A percentile compares a stretch with the other conserved stretches of the same genome.
These are phyloP conservation scores for Comarum palustre DNA, from an alignment of 306 rosid genomes.

Conservation along the genomic window DNA sequence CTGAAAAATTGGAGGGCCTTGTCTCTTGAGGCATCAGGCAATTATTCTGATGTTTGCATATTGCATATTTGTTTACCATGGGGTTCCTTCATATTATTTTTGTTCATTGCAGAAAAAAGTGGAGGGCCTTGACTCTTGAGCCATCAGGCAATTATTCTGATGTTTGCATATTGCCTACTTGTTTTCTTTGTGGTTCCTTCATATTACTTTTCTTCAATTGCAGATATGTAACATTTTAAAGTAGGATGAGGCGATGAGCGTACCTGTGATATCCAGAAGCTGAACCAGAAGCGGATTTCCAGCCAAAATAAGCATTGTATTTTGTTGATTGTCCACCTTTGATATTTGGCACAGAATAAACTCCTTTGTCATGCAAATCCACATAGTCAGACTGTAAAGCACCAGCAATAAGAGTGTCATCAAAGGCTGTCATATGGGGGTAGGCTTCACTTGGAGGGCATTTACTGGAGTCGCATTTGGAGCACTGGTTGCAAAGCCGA, in stretches of 20 bases:
- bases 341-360: conserved; percentile 35
- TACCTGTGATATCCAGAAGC: conserved; percentile 38
- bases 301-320: conserved; percentile 36
- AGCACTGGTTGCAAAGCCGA: conserved; percentile 33
- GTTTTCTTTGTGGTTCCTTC: neutral
- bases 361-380: conserved; percentile 26
- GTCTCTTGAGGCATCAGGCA: neutral
- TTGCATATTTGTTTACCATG: neutral
- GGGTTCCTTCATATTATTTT: neutral
- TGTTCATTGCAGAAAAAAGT: conserved; percentile 1
- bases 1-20: conserved; percentile 6
- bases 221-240: neutral
- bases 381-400: conserved; percentile 39
- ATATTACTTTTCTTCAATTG: neutral
- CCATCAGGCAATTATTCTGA: neutral
- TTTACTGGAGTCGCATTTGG: conserved; percentile 27
- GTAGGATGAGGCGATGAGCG: neutral
- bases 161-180: neutral
- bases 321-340: conserved; percentile 34
- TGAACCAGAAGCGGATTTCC: conserved; percentile 41
- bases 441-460: conserved; percentile 34
- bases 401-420: conserved; percentile 32
- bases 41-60: neutral
- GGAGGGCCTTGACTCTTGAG: conserved; percentile 1
- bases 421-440: conserved; percentile 39